Base-by-base conservation (phyloP, 1,284 basidiomycete genomes). In the Xanthoconium separans region DNA sequence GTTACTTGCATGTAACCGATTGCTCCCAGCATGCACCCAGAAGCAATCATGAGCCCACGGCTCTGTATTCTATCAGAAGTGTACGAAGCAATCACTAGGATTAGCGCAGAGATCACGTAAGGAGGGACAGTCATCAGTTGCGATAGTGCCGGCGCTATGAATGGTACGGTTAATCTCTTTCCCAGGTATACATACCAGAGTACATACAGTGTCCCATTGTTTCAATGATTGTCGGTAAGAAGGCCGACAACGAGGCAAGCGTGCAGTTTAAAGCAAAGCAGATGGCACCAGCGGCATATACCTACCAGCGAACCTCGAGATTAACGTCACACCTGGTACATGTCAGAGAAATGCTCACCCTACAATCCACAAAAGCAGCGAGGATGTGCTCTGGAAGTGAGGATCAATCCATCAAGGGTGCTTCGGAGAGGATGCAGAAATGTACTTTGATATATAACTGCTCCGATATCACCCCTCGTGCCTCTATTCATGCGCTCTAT, bases 241-340 rank as follows among this genome's bases (percentile, higher is more conserved):
- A 95, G 0, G 90, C 93, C 2, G 86, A 85, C 43, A 91, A 85
- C 2, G 86, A 87, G 9, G 89, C 88, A 2, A 93, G 76, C 2
- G 87, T 85, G 50, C 85, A 81, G 68, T 95, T 95, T 55, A 90
- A 75, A 29, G 87, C 89, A 58, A 90, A 91, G 69, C 88, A 90
- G 46, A 87, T 80, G 16, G 83, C 71, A 0, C 85, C 84, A n/a
- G 78, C 85, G 6, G 73, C 59, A 58, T 87, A 88, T 20, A 87
- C 74, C 84, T 87, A 60, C 43, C 27, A 27, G 27, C 27, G 27
- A 27, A 16, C 33, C 20, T 13, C 7, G 27, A 42, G 44, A 54
- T 63, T 44, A 55, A 48, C 16, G 16, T 30, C 3, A 33, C 27
- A 4, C 16, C 12, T 27, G 22, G 16, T 2, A 13, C 4, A 36